Base-by-base conservation (phyloP, 2,329 filamentous ascomycete genomes). In the Xylaria digitata region DNA sequence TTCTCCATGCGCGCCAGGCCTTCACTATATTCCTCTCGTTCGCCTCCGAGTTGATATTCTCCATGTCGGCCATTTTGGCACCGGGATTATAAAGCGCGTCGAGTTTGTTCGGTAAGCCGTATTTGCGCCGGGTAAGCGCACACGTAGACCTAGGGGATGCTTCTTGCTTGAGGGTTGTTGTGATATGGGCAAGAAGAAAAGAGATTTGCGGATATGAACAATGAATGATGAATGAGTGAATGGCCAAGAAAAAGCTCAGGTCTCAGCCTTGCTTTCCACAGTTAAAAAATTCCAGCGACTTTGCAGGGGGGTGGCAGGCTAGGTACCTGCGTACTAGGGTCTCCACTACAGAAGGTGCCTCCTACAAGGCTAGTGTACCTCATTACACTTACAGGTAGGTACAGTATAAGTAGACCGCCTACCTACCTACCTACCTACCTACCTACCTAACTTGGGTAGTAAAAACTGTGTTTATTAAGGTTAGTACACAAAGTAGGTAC, bases 1-100 rank as follows among this genome's bases (percentile, higher is more conserved):
- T 99, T 81, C 90, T 89, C 89, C 93, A 96, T 75, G 94, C 93
- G 80, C 95, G 92, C 95, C 96, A 99, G 73, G 97, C 88, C 78
- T 92, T 89, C 75, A 86, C 82, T 55, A 85, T 80, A 79, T 84
- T 82, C 78, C 85, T 85, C 72, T 82, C 80, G 78, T 83, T 84
- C 70, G 81, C 76, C 69, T 80, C 78, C 23, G 75, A 69, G 66
- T 74, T 75, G 61, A 71, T 58, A 40, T 65, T 72, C 42, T 73
- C 82, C 50, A 84, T 80, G 63, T 84, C 84, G 60, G 83, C 80
- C 77, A 83, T 80, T 50, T 67, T 79, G 74, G 77, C 46, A 34
- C 26, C 13, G 34, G 11, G 50, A 37, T 23, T 43, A 30, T 15
- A 30, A 23, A 26, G 49, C 26, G 32, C 21, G 3, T 40, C 37